Conservation (phyloP, 352 stramenopile species). For the Globisporangium rhizosaccharum region DNA sequence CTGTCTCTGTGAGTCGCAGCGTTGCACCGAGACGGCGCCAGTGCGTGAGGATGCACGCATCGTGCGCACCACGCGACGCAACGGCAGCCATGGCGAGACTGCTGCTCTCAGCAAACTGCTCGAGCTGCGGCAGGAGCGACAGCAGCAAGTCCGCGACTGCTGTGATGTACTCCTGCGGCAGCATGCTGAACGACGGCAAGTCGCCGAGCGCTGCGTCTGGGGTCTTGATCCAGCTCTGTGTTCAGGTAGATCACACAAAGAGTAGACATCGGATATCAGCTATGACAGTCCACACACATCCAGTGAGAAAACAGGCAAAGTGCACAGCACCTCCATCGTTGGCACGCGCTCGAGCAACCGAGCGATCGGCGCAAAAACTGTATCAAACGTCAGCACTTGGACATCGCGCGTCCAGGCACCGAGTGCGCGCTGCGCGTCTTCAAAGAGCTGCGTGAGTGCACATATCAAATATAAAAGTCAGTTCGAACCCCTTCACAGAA, state of each 20-base stretch:
- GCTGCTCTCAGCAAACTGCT: slow-evolving; percentile 75
- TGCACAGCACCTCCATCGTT: slow-evolving; percentile 29
- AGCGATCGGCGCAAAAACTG: slow-evolving; percentile 59
- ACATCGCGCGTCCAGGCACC: slow-evolving; percentile 43
- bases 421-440: slow-evolving; percentile 36
- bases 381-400: slow-evolving; percentile 71
- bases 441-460: slow-evolving; percentile 28
- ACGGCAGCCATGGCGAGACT: slow-evolving; percentile 49
- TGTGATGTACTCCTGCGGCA: slow-evolving; percentile 86
- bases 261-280: background rate
- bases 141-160: slow-evolving; percentile 69
- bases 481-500: background rate
- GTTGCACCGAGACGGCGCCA: slow-evolving; percentile 47
- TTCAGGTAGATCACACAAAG: slow-evolving; percentile 2
- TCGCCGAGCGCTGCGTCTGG: slow-evolving; percentile 41
- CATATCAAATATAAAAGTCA: background rate
- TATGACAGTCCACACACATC: background rate
- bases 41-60: slow-evolving; percentile 39
- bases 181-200: slow-evolving; percentile 65
- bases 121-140: slow-evolving; percentile 72
- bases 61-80: slow-evolving; percentile 42
- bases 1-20: slow-evolving; percentile 31
- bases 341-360: slow-evolving; percentile 41
- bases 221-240: slow-evolving; percentile 45
- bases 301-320: background rate